phyloP scores from a whole-genome alignment of 768 basidiomycete genomes.

The Boletus sensibilis region DNA sequence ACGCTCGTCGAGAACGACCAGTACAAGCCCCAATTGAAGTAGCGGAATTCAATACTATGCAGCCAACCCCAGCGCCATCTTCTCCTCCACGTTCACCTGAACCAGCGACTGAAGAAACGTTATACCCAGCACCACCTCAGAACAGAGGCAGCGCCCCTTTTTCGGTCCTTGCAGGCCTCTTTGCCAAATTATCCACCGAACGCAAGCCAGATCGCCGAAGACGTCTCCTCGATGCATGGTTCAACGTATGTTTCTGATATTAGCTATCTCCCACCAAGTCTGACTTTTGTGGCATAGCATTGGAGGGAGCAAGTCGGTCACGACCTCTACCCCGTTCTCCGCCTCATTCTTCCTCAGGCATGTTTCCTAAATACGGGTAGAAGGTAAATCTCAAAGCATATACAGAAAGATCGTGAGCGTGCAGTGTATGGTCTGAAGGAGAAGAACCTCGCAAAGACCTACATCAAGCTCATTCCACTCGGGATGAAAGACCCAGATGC shows the following conservation, averaged over 20 bases:
- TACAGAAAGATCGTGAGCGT: conserved; percentile 90
- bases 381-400: not conserved
- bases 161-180: conserved; percentile 63
- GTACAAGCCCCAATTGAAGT: not conserved
- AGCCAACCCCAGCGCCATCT: conserved; percentile 67
- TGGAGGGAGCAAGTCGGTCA: conserved; percentile 86
- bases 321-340: conserved; percentile 87
- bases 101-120: conserved; percentile 21
- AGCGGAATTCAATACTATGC: conserved; percentile 40
- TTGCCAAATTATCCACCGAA: conserved; percentile 72
- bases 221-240: conserved; percentile 73
- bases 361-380: conserved; percentile 4
- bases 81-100: conserved; percentile 50
- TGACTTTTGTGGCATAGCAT: conserved; percentile 45
- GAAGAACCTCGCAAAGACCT: conserved; percentile 88
- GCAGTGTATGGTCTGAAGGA: conserved; percentile 94
- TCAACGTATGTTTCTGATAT: conserved; percentile 55
- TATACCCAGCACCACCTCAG: conserved; percentile 56
- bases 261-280: not conserved
- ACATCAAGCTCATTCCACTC: conserved; percentile 86
- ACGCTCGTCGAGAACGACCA: not conserved
- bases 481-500: conserved; percentile 79
- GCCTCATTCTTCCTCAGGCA: conserved; percentile 88
- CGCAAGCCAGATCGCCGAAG: conserved; percentile 72
- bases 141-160: conserved; percentile 73